Evolutionary conservation across 148 eudicot species (phyloP).

Genomic region (Linanthus parryae): DNA sequence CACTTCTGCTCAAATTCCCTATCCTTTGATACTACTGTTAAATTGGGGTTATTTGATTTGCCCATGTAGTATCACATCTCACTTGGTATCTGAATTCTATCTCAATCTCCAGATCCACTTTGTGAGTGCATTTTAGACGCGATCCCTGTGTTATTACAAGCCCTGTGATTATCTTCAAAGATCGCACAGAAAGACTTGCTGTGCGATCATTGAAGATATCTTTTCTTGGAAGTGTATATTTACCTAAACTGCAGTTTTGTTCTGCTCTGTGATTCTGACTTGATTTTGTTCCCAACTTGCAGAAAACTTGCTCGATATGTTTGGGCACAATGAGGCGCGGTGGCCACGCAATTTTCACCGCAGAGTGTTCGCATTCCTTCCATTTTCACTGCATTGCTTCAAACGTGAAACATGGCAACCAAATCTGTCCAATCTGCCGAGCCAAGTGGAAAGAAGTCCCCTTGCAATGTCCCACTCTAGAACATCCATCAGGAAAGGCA

Average conservation of each 20-base stretch:
- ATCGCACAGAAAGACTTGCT: neutral
- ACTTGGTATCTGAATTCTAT: no score
- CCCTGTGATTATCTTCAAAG: neutral
- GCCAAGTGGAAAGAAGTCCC: slow-evolving; percentile 82
- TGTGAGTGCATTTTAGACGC: neutral
- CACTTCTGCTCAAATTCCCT: no score
- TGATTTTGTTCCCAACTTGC: slow-evolving; percentile 11
- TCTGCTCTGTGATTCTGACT: neutral
- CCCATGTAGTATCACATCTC: no score
- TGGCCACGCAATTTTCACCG: slow-evolving; percentile 84
- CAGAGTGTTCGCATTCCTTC: slow-evolving; percentile 84
- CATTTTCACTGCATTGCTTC: slow-evolving; percentile 82
- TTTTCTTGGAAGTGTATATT: neutral
- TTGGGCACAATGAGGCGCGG: slow-evolving; percentile 53
- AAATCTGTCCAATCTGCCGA: slow-evolving; percentile 72
- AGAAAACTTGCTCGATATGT: slow-evolving; percentile 78
- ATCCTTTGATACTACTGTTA: no score
- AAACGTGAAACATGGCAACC: slow-evolving; percentile 72
- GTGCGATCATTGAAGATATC: neutral
- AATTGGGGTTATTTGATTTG: no score
- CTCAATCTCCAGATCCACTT: no score
- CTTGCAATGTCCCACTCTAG: slow-evolving; percentile 38
- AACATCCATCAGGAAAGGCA: slow-evolving; percentile 30
- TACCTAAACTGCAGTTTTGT: neutral
- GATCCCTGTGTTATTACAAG: no score